Base-by-base conservation (phyloP, 345 rosid species). In the Hirschfeldia incana region DNA sequence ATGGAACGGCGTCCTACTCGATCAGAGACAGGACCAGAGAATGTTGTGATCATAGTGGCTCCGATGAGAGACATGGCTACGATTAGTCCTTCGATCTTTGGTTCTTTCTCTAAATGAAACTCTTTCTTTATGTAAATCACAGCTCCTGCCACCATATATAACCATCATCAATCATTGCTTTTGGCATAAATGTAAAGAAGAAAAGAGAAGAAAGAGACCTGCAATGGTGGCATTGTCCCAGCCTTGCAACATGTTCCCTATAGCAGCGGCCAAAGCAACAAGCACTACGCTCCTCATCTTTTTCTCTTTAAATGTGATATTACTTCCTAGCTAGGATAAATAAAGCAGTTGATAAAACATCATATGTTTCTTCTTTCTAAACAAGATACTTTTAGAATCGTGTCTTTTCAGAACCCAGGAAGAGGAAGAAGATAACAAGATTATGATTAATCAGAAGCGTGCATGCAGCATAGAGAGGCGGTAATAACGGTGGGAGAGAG, bases 181-280 rank as follows among this genome's bases (percentile, higher is more conserved):
- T 49, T 59, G 15, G 15, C 10, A 27, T 21, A 0, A 8, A 70
- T 67, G 36, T 3, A 13, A 67, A 11, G 37, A 12, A 65, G n/a
- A 55, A 2, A 26, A 12, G 15, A 30, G 61, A 66, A 65, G 44
- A 76, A 3, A 61, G 16, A 83, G 39, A 93, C 98, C 94, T 72
- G 98, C 97, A 82, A 93, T 93, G 46, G 97, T 91, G 60, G 98
- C 94, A 87, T 91, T 93, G 83, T 93, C 98, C 98, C 94, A 91
- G 80, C 94, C 98, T 81, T 93, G 98, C 81, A 91, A 86, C 78
- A 91, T 83, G 83, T 89, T 93, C 15, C 98, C 97, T 44, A 93
- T 80, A 4, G 94, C 77, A 63, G 98, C 93, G 51, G 88, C 90
- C 69, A 93, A 71, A 71, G 94, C 98, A 63, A 91, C 93, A 33